Conservation (phyloP, 2,329 filamentous ascomycete genomes). For the Dactylella cylindrospora region DNA sequence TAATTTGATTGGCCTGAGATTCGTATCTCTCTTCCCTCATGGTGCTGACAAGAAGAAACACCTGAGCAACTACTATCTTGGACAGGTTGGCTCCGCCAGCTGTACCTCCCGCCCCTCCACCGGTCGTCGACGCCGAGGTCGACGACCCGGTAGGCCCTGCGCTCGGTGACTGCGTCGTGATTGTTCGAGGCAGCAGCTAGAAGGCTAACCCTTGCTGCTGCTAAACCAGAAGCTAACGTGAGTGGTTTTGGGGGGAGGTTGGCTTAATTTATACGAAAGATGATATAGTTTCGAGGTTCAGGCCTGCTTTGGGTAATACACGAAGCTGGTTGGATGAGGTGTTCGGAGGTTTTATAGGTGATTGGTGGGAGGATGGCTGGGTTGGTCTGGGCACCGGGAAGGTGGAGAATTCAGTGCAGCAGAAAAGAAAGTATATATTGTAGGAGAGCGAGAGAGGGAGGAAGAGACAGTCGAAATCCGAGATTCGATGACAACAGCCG, state of each 20-base stretch:
- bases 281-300: constrained; percentile 17
- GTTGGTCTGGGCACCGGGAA: constrained; percentile 12
- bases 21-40: constrained; percentile 96
- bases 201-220: constrained; percentile 44
- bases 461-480: constrained; percentile 15
- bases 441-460: constrained; percentile 17
- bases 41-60: constrained; percentile 89
- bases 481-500: constrained; percentile 4
- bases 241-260: constrained; percentile 10
- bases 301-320: constrained; percentile 1
- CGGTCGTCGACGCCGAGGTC: constrained; percentile 44
- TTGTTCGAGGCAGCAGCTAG: constrained; percentile 43
- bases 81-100: constrained; percentile 66
- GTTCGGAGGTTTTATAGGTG: constrained; percentile 32
- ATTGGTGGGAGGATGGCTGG: constrained; percentile 18
- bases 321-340: constrained; percentile 3
- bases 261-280: constrained; percentile 8
- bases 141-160: constrained; percentile 45
- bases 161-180: constrained; percentile 45
- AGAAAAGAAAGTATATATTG: no score
- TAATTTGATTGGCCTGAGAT: constrained; percentile 83
- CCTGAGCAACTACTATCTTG: constrained; percentile 92
- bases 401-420: constrained; percentile 21
- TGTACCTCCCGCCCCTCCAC: constrained; percentile 31
- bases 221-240: constrained; percentile 12